Percentiles rank a stretch among this genome's conserved stretches.
These are phyloP conservation scores for Amoebophrya sp. DNA, from an alignment of 169 alveolate species.

Conservation along the genomic window DNA sequence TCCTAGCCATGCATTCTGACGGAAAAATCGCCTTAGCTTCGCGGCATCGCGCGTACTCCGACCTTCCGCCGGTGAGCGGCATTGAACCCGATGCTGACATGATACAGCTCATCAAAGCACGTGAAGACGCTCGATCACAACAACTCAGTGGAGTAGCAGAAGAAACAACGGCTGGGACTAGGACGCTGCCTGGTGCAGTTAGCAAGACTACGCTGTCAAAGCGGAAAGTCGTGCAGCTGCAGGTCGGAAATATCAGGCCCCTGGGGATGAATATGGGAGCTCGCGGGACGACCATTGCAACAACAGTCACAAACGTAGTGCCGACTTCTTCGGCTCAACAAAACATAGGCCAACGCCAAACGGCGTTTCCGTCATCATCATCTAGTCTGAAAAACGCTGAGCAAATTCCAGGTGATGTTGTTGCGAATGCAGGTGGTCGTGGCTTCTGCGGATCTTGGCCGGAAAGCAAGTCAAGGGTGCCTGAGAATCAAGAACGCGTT, in stretches of 20 bases:
- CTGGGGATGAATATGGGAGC: background rate
- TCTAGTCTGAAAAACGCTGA: background rate
- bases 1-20: too few species aligned
- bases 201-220: background rate
- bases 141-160: too few species aligned
- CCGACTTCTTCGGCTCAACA: background rate
- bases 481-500: background rate
- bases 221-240: background rate
- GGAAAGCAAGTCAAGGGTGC: background rate
- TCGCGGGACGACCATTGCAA: background rate
- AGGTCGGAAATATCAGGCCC: background rate
- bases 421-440: background rate
- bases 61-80: background rate
- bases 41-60: slow-evolving; percentile 26
- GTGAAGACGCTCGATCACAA: too few species aligned
- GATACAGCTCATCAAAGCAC: too few species aligned
- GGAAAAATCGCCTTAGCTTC: too few species aligned
- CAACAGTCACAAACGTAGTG: background rate
- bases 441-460: background rate
- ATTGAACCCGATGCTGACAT: background rate
- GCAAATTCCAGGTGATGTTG: background rate
- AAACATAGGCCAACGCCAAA: background rate
- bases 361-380: background rate
- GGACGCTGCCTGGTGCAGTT: background rate
- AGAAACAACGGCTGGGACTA: too few species aligned